Percentiles rank a stretch among this genome's conserved stretches.
These are phyloP conservation scores for Leccinum obscurum DNA, from an alignment of 768 basidiomycete genomes.

Conservation along the genomic window DNA sequence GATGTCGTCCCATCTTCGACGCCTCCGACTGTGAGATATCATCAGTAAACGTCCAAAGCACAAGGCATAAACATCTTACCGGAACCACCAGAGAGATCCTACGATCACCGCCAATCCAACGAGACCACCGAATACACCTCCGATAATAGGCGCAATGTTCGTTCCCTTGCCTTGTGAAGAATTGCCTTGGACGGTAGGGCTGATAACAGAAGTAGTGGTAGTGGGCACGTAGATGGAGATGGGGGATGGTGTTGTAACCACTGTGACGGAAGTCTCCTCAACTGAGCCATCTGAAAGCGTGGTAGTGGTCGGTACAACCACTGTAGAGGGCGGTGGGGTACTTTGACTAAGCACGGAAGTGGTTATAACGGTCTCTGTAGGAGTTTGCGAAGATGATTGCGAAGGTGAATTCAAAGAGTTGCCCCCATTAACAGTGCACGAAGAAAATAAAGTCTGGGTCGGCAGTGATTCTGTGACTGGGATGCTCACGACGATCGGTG, in stretches of 20 bases:
- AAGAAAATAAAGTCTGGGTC: constrained; percentile 43
- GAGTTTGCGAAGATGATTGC: constrained; percentile 5
- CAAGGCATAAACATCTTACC: constrained; percentile 37
- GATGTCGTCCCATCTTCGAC: constrained; percentile 50
- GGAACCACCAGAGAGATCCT: constrained; percentile 47
- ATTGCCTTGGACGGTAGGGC: constrained; percentile 18
- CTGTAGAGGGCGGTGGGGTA: constrained; percentile 33
- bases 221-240: constrained; percentile 30
- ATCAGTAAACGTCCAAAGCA: constrained; percentile 12
- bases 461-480: constrained; percentile 31
- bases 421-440: constrained; percentile 28
- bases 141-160: constrained; percentile 49
- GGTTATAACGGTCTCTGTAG: constrained; percentile 14
- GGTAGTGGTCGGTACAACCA: constrained; percentile 34
- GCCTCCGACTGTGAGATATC: constrained; percentile 39
- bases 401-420: constrained; percentile 1
- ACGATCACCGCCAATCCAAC: constrained; percentile 49
- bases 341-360: constrained; percentile 30
- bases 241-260: constrained; percentile 38
- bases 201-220: constrained; percentile 11
- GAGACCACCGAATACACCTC: constrained; percentile 56
- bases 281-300: constrained; percentile 46
- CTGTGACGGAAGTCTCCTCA: constrained; percentile 35
- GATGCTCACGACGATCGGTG: constrained; percentile 42
- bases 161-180: constrained; percentile 23